Evolutionary conservation across 352 stramenopile species (phyloP), one percentile per base, ranked within the genome.

Genomic region (Phytophthora fragariaefolia): DNA sequence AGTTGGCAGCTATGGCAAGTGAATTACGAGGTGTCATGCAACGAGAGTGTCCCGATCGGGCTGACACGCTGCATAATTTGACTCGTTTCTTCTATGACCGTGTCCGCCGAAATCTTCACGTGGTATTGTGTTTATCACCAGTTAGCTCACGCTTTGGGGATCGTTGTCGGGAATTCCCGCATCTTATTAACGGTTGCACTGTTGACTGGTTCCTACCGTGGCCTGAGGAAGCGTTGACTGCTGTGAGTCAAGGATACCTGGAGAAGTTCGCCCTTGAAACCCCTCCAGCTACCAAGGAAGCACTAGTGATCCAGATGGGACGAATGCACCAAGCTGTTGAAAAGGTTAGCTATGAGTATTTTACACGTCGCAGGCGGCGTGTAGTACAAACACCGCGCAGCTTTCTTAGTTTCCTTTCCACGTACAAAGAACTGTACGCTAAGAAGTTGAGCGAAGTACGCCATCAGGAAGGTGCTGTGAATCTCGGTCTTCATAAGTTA

Each of bases 121-220:
- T 97, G 13, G 72, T 97, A 1, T 48, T 98, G 26, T 97, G 87
- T 57, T 82, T 98, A 17, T 97, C 90, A 8, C 92, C 92, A 0
- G 87, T 97, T 17, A 95, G 83, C 61, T 54, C 73, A 23, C 67
- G 59, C 7, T 97, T 98, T 62, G 75, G 78, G 3, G 90, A 96
- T 7, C 76, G 89, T 1, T 93, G 88, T 49, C 83, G 88, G 10
- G 91, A 96, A 51, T 98, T 97, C 50, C 92, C 92, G 4, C 89
- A 93, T 32, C 69, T 98, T 17, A 87, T 97, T 34, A 92, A 72
- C 58, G 89, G 89, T 8, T 97, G 83, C 50, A 97, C 86, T 5
- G 89, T 97, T 49, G 86, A 98, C 65, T 97, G 90, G 89, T 97
- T 97, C 62, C 63, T 97, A 40, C 73, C 90, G 4, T 98, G 92